Evolutionary conservation across 306 rosid species (phyloP), one percentile per base, ranked within the genome.

Genomic region (Lathyrus sativus): DNA sequence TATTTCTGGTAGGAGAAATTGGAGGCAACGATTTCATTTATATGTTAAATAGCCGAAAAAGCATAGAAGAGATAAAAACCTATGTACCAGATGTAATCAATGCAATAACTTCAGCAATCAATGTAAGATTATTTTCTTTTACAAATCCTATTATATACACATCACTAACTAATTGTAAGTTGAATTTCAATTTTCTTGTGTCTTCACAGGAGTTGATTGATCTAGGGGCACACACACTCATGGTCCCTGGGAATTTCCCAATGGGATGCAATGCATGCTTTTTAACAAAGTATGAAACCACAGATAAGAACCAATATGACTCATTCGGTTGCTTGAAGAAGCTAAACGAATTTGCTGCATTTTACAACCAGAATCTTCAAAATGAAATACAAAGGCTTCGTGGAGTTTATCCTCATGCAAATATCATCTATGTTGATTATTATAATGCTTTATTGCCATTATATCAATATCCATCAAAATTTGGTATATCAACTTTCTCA

Each of bases 21-120:
- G 95, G 90, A 57, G 90, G 90, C 62, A 83, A 88, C 13, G 95
- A 88, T 57, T 79, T 80, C 46, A 83, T 79, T 64, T 11, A 38
- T 50, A 48, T 79, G 11, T 73, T 88, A 0, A 13, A 18, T 9
- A 0, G 0, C 0, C 11, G 33, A 43, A 74, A 15, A 11, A 54
- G 62, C 60, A 1, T 70, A 24, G 50, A 41, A 28, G 79, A 69
- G 49, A 9, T 85, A 67, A 73, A 45, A 51, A 37, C 79, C 13
- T 75, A 57, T 4, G 88, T 83, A 10, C 44, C 87, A 0, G 24
- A 29, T 7, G 83, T 87, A 42, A 63, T 75, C 39, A 58, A 72
- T 57, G 74, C 72, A 67, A 81, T 83, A 77, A 4, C 71, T 51
- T 71, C 76, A 14, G 35, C 83, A 0, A 43, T 77, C 14, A 64